Evolutionary conservation across 192 early-diverging fungal genomes (phyloP).

Genomic region (Endogone sp.): DNA sequence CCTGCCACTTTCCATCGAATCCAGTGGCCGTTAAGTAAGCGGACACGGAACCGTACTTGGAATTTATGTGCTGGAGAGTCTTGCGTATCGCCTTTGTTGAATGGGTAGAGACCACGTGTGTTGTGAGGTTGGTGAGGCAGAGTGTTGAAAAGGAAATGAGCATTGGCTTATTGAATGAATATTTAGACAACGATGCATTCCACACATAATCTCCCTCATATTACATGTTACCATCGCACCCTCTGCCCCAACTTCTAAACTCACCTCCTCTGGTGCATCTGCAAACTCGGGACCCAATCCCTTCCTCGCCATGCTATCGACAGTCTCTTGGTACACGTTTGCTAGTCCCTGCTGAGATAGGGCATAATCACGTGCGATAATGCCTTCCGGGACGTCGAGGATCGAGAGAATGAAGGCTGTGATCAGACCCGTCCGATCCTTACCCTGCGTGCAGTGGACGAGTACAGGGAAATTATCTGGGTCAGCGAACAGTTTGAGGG

Average conservation of each 20-base stretch:
- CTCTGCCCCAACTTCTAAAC: neutral
- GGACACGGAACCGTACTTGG: neutral
- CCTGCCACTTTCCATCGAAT: neutral
- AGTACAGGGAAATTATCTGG: constrained; percentile 52
- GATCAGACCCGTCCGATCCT: constrained; percentile 64
- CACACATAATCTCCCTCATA: neutral
- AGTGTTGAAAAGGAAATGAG: neutral
- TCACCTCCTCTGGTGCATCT: constrained; percentile 44
- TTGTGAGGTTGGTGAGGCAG: neutral
- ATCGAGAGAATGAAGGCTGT: constrained; percentile 50
- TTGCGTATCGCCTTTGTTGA: neutral
- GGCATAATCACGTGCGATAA: constrained; percentile 55
- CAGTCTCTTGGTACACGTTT: constrained; percentile 37
- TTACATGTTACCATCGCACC: neutral
- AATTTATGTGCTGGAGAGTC: neutral
- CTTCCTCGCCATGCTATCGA: constrained; percentile 45
- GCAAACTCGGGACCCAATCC: constrained; percentile 50
- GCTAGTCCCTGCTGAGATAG: constrained; percentile 38
- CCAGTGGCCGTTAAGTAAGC: neutral
- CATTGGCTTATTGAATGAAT: too few relatives aligned
- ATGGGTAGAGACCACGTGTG: too few relatives aligned
- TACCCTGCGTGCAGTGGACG: constrained; percentile 67
- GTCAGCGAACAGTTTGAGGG: constrained; percentile 47
- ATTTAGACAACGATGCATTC: too few relatives aligned
- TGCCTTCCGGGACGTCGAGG: constrained; percentile 43